A percentile compares a stretch with the other conserved stretches of the same genome.
Evolutionary conservation across 2,329 filamentous ascomycete genomes (phyloP).

Genomic region (Beauveria asiatica): DNA sequence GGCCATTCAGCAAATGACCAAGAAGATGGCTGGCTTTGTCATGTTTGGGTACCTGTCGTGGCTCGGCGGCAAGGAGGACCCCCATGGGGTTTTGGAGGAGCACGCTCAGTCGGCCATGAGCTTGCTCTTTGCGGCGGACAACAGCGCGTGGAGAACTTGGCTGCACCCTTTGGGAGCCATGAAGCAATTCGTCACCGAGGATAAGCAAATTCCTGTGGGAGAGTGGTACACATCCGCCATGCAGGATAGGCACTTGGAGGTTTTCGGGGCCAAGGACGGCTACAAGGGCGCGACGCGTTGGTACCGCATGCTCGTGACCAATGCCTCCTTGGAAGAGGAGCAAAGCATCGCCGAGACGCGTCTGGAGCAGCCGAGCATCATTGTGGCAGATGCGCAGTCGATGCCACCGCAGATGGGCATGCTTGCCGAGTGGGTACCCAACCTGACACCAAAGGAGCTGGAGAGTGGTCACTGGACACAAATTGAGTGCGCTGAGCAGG

Average conservation of each 20-base stretch:
- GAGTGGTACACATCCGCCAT: constrained; percentile 20
- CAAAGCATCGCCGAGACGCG: constrained; percentile 13
- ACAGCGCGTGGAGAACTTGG: constrained; percentile 18
- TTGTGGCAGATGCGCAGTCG: constrained; percentile 17
- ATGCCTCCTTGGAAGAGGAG: constrained; percentile 18
- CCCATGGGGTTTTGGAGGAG: constrained; percentile 17
- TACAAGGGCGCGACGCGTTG: constrained; percentile 23
- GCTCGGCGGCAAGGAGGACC: constrained; percentile 14
- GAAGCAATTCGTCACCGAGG: constrained; percentile 19
- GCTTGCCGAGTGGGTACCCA: constrained; percentile 18
- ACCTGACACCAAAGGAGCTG: constrained; percentile 29
- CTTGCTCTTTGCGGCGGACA: constrained; percentile 21
- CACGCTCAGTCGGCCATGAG: constrained; percentile 20
- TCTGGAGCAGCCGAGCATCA: constrained; percentile 16
- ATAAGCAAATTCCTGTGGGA: constrained; percentile 16
- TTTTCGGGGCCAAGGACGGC: constrained; percentile 17
- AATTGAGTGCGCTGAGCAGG: constrained; percentile 20
- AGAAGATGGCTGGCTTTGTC: constrained; percentile 20
- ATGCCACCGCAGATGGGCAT: constrained; percentile 19
- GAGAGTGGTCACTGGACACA: constrained; percentile 28
- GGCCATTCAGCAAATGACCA: constrained; percentile 24
- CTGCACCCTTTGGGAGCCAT: constrained; percentile 22
- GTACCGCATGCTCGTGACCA: constrained; percentile 25
- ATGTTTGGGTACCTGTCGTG: constrained; percentile 25
- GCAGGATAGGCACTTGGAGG: constrained; percentile 17